These are phyloP conservation scores for Aspergillus aculeatinus DNA, from an alignment of 2,329 filamentous ascomycete genomes.

Conservation along the genomic window DNA sequence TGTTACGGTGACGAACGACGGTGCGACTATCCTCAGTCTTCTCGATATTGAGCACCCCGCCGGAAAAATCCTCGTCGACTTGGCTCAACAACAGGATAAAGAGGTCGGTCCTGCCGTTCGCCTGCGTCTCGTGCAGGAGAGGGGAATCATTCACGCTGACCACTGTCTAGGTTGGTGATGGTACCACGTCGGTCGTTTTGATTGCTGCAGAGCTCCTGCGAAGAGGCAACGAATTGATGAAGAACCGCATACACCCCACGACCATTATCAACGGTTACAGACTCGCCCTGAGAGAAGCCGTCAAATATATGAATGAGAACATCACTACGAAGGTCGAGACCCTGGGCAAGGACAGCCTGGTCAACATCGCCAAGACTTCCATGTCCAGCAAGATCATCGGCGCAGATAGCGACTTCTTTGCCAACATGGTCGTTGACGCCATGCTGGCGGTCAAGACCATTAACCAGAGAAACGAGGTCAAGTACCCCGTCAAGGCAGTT, in stretches of 20 bases:
- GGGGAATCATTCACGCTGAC: conserved; percentile 2
- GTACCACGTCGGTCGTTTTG: conserved; percentile 94
- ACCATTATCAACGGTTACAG: conserved; percentile 99
- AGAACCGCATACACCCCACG: conserved; percentile 98
- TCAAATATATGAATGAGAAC: conserved; percentile 99
- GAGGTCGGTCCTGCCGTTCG: conserved; percentile 52
- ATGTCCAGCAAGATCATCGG: conserved; percentile 99
- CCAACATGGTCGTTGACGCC: conserved; percentile 94
- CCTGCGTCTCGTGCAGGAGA: background rate
- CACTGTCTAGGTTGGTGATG: conserved; percentile 72
- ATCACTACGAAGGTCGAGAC: conserved; percentile 93
- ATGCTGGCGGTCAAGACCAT: conserved; percentile 92
- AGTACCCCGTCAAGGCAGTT: conserved; percentile 98
- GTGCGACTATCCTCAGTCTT: conserved; percentile 91
- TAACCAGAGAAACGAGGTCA: conserved; percentile 85
- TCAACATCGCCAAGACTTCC: conserved; percentile 96
- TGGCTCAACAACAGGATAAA: conserved; percentile 98
- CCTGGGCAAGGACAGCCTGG: conserved; percentile 81
- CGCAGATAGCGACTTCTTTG: conserved; percentile 91
- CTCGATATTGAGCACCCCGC: conserved; percentile 97
- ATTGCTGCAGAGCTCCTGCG: conserved; percentile 93
- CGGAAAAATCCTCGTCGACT: conserved; percentile 95
- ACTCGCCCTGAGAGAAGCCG: conserved; percentile 88
- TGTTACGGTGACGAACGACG: conserved; percentile 98
- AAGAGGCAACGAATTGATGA: conserved; percentile 96